A percentile compares a stretch with the other conserved stretches of the same genome.
Evolutionary conservation across 2,329 filamentous ascomycete species (phyloP).

Genomic region (Colletotrichum cuscutae): DNA sequence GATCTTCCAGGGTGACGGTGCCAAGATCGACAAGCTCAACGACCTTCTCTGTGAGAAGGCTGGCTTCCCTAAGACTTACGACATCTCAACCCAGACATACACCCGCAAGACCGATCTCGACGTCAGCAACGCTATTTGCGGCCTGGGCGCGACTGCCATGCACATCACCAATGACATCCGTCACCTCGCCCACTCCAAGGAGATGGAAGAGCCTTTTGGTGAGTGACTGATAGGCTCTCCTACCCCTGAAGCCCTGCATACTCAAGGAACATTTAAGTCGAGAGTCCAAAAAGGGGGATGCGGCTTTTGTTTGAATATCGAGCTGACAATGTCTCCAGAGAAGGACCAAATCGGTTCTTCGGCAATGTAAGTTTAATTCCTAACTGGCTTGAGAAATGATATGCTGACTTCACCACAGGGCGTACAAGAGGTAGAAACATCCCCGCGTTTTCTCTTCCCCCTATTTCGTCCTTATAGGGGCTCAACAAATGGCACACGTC

Average conservation of each 20-base stretch:
- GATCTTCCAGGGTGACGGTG: slow-evolving; percentile 59
- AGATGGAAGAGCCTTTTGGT: slow-evolving; percentile 84
- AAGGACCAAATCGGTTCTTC: slow-evolving; percentile 73
- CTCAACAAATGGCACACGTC: too few species aligned
- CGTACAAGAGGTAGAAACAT: slow-evolving; percentile 51
- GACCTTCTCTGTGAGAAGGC: slow-evolving; percentile 64
- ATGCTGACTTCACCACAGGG: slow-evolving; percentile 24
- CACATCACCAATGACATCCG: slow-evolving; percentile 81
- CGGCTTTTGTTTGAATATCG: neutral
- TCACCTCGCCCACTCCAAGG: slow-evolving; percentile 80
- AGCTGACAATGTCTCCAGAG: slow-evolving; percentile 46
- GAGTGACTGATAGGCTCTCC: neutral
- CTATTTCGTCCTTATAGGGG: neutral
- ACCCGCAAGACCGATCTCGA: slow-evolving; percentile 85
- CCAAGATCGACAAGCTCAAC: slow-evolving; percentile 65
- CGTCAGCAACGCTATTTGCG: slow-evolving; percentile 82
- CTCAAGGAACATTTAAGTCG: too few species aligned
- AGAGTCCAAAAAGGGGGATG: neutral
- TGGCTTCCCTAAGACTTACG: slow-evolving; percentile 62
- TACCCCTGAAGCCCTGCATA: neutral
- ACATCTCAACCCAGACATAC: slow-evolving; percentile 71
- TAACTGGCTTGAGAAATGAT: neutral
- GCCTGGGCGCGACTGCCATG: slow-evolving; percentile 78
- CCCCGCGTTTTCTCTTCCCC: slow-evolving; percentile 43
- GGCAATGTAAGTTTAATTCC: slow-evolving; percentile 32